Conservation (phyloP, 345 rosid genomes). For the Angophora floribunda region DNA sequence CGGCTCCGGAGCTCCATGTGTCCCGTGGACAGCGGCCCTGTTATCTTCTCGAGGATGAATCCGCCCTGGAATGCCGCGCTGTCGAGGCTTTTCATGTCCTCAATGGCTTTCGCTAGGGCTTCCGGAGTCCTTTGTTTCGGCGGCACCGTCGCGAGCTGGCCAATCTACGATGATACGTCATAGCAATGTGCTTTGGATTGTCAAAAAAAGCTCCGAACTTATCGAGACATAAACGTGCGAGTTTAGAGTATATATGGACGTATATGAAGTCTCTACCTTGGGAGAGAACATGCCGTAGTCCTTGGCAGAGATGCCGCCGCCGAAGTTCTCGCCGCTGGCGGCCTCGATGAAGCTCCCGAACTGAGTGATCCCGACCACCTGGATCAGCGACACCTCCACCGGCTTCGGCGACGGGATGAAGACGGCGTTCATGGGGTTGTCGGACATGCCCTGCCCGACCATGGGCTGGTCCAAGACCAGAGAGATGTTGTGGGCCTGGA, state of each 20-base stretch:
- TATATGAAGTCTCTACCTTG: not conserved
- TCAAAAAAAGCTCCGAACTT: not conserved
- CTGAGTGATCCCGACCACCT: slow-evolving; percentile 28
- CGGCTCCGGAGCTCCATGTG: slow-evolving; percentile 16
- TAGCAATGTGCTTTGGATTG: not conserved
- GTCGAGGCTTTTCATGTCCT: slow-evolving; percentile 6
- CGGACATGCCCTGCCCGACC: slow-evolving; percentile 41
- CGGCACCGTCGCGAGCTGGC: slow-evolving; percentile 24
- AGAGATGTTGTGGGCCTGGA: slow-evolving; percentile 5
- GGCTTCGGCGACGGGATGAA: slow-evolving; percentile 25
- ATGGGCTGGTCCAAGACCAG: slow-evolving; percentile 27
- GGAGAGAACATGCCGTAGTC: slow-evolving; percentile 27
- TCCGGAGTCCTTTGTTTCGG: slow-evolving; percentile 29
- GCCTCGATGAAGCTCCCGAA: slow-evolving; percentile 26
- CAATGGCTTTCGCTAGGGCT: slow-evolving; percentile 15
- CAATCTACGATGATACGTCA: slow-evolving; percentile 2
- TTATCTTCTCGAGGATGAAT: slow-evolving; percentile 28
- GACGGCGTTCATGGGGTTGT: slow-evolving; percentile 39
- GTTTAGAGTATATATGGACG: not conserved
- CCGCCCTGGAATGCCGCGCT: slow-evolving; percentile 14
- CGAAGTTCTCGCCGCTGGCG: slow-evolving; percentile 16
- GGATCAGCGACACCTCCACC: slow-evolving; percentile 31
- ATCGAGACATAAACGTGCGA: not conserved
- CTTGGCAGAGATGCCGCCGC: not conserved
- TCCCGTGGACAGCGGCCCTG: slow-evolving; percentile 24